Evolutionary conservation across 441 rosid genomes (phyloP).

Genomic region (Arabidopsis lyrata): DNA sequence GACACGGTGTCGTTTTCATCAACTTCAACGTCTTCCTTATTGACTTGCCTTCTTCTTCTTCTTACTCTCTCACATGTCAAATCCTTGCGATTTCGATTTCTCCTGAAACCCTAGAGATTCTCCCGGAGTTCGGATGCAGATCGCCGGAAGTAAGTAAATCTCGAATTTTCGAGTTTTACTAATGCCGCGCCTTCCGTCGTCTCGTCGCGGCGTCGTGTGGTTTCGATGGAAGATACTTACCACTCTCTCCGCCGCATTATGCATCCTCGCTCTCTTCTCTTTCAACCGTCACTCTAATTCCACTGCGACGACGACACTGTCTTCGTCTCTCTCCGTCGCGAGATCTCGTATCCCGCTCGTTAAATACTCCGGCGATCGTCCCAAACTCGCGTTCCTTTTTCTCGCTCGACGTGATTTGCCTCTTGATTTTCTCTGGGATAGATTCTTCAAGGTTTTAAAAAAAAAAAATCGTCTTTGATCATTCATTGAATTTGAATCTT

Average conservation of each 20-base stretch:
- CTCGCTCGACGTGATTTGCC: slow-evolving; percentile 76
- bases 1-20: slow-evolving; percentile 24
- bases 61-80: slow-evolving; percentile 1
- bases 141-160: slow-evolving; percentile 3
- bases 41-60: slow-evolving; percentile 15
- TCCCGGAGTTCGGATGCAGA: slow-evolving; percentile 19
- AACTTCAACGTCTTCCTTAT: not conserved
- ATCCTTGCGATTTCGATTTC: slow-evolving; percentile 4
- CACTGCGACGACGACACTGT: not conserved
- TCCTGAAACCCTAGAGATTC: slow-evolving; percentile 18
- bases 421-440: slow-evolving; percentile 89
- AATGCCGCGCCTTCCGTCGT: slow-evolving; percentile 41
- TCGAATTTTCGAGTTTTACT: not conserved
- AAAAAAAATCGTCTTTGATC: not conserved
- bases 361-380: slow-evolving; percentile 53
- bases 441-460: slow-evolving; percentile 70
- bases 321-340: slow-evolving; percentile 41
- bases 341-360: slow-evolving; percentile 46
- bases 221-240: slow-evolving; percentile 69
- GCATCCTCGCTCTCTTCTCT: slow-evolving; percentile 57
- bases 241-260: slow-evolving; percentile 58
- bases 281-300: slow-evolving; percentile 55
- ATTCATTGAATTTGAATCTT: not conserved
- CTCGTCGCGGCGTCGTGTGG: slow-evolving; percentile 57
- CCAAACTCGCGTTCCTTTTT: slow-evolving; percentile 83